Evolutionary conservation across 129 eudicot genomes (phyloP), one percentile per base, ranked within the genome.

Genomic region (Ambrosia trifida): DNA sequence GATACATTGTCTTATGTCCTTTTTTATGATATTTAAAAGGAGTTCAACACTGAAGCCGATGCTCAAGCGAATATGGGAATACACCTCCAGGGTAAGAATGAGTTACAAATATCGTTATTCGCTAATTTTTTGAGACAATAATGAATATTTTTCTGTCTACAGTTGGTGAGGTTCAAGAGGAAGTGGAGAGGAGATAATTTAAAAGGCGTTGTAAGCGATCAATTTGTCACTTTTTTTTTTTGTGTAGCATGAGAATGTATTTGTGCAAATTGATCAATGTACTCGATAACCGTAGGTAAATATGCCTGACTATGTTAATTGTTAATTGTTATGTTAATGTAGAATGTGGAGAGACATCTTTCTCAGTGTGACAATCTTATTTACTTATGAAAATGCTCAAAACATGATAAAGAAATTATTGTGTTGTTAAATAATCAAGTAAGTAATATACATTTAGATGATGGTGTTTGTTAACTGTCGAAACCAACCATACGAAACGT

Each of bases 21-120:
- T 46, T 18, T 41, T 65, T 57, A 17, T 35, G 31, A 49, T 17
- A 11, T 9, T 36, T 44, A 36, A 33, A 76, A 95, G 99, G 94
- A 88, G 36, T 83, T 75, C 70, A 95, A 95, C 76, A 69, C 84
- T 20, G 97, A 86, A 54, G 99, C 99, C 24, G 99, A 95, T 78
- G 91, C 88, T 49, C 97, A 95, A 78, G 99, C 97, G 52, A 90
- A 90, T 75, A 81, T 79, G 24, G 99, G 86, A n/a, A 65, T 90
- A 63, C 76, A 75, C 74, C 87, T 95, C 30, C 82, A 75, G 58
- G 65, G 97, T 87, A 70, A 80, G 83, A 32, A 51, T 32, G 65
- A 31, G 65, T 30, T 59, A 31, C 65, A 30, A 2, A 59, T 59
- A 59, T 14, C 31, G 13, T 54, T 5, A 12, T 51, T 51, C 11